Evolutionary conservation across 2,329 filamentous ascomycete genomes (phyloP).

Genomic region (Chrysoporthe deuterocubensis): DNA sequence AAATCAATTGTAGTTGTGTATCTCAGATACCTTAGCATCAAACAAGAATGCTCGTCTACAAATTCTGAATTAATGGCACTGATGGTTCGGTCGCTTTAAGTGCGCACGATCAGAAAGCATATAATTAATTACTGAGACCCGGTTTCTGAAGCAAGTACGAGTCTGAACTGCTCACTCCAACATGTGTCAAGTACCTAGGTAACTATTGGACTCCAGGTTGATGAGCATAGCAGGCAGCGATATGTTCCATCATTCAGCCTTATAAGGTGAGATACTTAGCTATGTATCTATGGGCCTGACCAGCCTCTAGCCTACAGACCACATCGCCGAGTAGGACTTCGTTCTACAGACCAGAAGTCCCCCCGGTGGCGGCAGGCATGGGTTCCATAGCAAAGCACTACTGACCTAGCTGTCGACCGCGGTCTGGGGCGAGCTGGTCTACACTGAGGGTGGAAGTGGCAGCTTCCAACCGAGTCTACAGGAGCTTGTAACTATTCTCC

Average conservation of each 20-base stretch:
- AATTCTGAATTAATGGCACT: background rate
- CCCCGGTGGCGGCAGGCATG: constrained; percentile 1
- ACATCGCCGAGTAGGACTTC: too few relatives aligned
- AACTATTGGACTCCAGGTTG: too few relatives aligned
- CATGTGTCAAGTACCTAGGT: too few relatives aligned
- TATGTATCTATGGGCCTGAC: too few relatives aligned
- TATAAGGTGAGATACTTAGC: too few relatives aligned
- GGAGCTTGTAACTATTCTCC: background rate
- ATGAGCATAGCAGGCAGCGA: too few relatives aligned
- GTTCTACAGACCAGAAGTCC: too few relatives aligned
- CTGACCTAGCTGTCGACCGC: background rate
- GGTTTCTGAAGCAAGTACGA: too few relatives aligned
- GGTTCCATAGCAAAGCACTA: background rate
- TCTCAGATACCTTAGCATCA: background rate
- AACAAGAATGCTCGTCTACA: background rate
- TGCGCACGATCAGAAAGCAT: background rate
- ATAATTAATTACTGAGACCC: too few relatives aligned
- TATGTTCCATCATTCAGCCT: too few relatives aligned
- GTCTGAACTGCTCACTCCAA: too few relatives aligned
- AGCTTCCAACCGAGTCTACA: background rate
- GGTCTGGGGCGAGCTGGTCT: background rate
- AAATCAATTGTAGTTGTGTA: background rate
- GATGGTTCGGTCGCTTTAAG: background rate
- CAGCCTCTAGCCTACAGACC: too few relatives aligned
- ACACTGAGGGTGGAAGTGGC: background rate